Conservation (phyloP, 768 basidiomycete species). For the Mycena crocata region DNA sequence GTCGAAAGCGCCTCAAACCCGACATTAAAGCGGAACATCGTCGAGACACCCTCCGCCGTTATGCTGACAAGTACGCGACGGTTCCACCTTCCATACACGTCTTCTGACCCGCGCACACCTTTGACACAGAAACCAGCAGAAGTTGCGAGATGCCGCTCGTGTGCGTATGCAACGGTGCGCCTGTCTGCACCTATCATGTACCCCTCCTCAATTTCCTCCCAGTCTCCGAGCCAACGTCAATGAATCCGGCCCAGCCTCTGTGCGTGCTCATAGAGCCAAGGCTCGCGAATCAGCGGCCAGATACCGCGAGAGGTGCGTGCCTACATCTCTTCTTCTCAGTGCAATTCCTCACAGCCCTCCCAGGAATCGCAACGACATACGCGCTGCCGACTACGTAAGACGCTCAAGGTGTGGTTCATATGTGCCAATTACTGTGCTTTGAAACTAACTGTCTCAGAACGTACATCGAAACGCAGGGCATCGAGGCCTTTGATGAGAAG, state of each 20-base stretch:
- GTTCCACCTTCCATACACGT: background rate
- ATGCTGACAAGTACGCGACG: background rate
- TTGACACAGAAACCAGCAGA: background rate
- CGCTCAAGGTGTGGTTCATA: too few species aligned
- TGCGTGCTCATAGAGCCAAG: too few species aligned
- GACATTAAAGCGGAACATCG: background rate
- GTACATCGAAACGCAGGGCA: background rate
- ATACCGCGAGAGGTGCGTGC: background rate
- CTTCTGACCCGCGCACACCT: background rate
- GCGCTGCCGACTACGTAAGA: too few species aligned
- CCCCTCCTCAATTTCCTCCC: too few species aligned
- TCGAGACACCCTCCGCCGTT: background rate
- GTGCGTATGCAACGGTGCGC: background rate
- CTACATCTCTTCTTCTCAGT: background rate
- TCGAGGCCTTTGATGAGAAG: background rate
- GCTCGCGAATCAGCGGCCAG: background rate
- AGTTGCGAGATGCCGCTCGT: background rate
- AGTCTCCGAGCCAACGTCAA: background rate
- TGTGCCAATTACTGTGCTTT: too few species aligned
- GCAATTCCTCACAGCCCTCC: too few species aligned
- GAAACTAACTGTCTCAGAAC: background rate
- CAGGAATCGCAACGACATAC: too few species aligned
- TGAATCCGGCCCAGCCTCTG: background rate
- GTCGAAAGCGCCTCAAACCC: background rate
- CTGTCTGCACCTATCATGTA: background rate